phyloP scores from a whole-genome alignment of 1,284 basidiomycete species.

The Neonothopanus nambi region DNA sequence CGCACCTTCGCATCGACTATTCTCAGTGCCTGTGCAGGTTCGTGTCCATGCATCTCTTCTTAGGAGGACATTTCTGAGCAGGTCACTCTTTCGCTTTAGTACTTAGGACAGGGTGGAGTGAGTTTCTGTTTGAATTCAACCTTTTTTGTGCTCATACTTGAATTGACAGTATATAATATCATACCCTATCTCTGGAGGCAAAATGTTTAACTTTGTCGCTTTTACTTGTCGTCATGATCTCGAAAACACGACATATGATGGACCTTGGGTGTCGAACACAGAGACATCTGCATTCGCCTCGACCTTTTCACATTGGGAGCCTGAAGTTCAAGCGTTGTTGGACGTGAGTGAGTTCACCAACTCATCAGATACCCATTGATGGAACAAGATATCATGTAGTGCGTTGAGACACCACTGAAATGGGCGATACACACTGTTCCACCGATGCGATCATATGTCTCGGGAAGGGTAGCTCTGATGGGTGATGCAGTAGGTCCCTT shows the following conservation, averaged over 20 bases:
- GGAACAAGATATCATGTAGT: slow-evolving; percentile 25
- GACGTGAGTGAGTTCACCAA: slow-evolving; percentile 24
- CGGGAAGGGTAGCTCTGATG: slow-evolving; percentile 39
- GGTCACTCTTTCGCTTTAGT: slow-evolving; percentile 24
- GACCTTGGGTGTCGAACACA: slow-evolving; percentile 32
- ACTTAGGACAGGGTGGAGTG: slow-evolving; percentile 38
- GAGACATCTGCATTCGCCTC: slow-evolving; percentile 30
- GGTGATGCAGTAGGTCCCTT: slow-evolving; percentile 45
- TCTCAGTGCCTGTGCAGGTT: slow-evolving; percentile 29
- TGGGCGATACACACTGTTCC: slow-evolving; percentile 48
- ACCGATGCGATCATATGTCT: slow-evolving; percentile 37
- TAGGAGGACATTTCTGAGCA: background rate
- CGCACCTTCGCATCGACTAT: slow-evolving; percentile 36
- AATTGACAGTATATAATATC: slow-evolving; percentile 26
- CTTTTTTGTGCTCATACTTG: background rate
- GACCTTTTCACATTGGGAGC: slow-evolving; percentile 35
- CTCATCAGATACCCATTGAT: background rate
- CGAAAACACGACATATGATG: slow-evolving; percentile 34
- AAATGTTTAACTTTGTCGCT: slow-evolving; percentile 33
- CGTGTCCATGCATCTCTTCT: slow-evolving; percentile 7
- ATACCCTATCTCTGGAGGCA: slow-evolving; percentile 29
- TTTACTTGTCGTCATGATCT: slow-evolving; percentile 29
- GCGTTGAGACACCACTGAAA: slow-evolving; percentile 37
- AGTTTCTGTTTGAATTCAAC: slow-evolving; percentile 6
- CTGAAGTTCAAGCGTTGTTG: slow-evolving; percentile 34